phyloP scores from a whole-genome alignment of 2,329 filamentous ascomycete genomes.

The Bipolaris oryzae region DNA sequence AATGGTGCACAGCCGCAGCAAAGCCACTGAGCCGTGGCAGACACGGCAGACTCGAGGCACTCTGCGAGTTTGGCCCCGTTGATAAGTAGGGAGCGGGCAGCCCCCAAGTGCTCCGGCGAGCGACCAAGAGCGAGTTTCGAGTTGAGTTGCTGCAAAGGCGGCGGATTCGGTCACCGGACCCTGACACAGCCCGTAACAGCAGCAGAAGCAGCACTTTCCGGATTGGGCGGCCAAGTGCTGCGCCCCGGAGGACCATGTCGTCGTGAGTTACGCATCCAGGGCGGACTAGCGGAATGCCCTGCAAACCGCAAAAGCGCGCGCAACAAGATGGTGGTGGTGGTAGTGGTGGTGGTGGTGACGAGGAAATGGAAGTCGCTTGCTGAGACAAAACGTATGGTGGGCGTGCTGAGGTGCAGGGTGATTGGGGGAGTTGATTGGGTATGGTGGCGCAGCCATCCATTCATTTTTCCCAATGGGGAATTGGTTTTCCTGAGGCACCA shows the following conservation, averaged over 20 bases:
- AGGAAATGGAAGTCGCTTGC: conserved; percentile 10
- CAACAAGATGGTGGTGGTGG: not conserved
- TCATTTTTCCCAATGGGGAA: conserved; percentile 22
- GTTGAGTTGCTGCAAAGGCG: not conserved
- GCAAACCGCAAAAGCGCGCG: conserved; percentile 7
- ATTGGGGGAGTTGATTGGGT: conserved; percentile 15
- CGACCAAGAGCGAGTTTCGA: not conserved
- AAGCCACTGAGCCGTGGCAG: conserved; percentile 22
- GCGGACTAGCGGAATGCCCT: conserved; percentile 3
- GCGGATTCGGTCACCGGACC: conserved; percentile 33
- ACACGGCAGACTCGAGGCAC: conserved; percentile 40
- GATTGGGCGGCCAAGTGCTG: conserved; percentile 25
- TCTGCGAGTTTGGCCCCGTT: conserved; percentile 21
- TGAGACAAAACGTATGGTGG: conserved; percentile 30
- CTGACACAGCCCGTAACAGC: conserved; percentile 34
- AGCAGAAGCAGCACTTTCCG: conserved; percentile 18
- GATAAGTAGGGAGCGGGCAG: conserved; percentile 34
- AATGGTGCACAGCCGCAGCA: conserved; percentile 36
- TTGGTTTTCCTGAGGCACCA: conserved; percentile 23
- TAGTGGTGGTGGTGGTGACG: conserved; percentile 5
- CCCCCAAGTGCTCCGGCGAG: conserved; percentile 28
- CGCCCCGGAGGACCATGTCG: conserved; percentile 23
- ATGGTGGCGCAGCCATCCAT: conserved; percentile 20
- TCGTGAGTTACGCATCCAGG: conserved; percentile 14
- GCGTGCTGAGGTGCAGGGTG: conserved; percentile 19